Percentiles rank a stretch among this genome's conserved stretches.
These are phyloP conservation scores for Talaromyces borbonicus DNA, from an alignment of 495 filamentous ascomycete genomes.

Conservation along the genomic window DNA sequence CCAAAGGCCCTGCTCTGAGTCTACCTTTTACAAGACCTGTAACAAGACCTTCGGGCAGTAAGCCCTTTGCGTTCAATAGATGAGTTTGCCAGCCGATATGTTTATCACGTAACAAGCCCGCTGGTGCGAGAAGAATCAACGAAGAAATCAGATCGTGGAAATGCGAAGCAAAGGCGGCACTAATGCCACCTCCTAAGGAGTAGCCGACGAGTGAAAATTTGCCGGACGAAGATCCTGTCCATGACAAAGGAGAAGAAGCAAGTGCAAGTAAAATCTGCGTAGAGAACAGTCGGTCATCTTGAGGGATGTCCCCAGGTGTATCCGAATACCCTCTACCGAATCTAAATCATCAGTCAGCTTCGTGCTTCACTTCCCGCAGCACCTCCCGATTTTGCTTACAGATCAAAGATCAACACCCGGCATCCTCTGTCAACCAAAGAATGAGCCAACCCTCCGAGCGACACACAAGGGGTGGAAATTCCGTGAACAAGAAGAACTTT, in stretches of 20 bases:
- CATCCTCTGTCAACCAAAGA: slow-evolving; percentile 64
- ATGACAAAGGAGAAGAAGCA: slow-evolving; percentile 57
- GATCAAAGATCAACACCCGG: slow-evolving; percentile 73
- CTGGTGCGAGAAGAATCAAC: slow-evolving; percentile 64
- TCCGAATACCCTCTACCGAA: slow-evolving; percentile 76
- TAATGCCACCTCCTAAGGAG: slow-evolving; percentile 74
- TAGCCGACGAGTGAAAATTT: slow-evolving; percentile 72
- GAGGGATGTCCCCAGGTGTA: slow-evolving; percentile 52
- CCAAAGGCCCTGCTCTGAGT: slow-evolving; percentile 36
- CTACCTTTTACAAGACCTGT: slow-evolving; percentile 43
- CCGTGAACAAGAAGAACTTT: slow-evolving; percentile 82
- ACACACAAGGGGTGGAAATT: slow-evolving; percentile 72
- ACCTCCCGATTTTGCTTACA: slow-evolving; percentile 17
- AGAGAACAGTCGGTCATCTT: slow-evolving; percentile 65
- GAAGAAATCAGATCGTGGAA: slow-evolving; percentile 58
- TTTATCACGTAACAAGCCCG: slow-evolving; percentile 58
- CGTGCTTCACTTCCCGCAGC: not conserved
- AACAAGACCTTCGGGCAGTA: slow-evolving; percentile 50
- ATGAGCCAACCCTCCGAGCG: slow-evolving; percentile 57
- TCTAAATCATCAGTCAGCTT: slow-evolving; percentile 22
- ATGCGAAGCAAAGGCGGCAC: slow-evolving; percentile 59
- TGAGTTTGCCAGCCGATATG: slow-evolving; percentile 50
- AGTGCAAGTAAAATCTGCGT: slow-evolving; percentile 65
- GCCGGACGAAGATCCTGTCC: slow-evolving; percentile 43
- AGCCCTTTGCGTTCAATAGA: slow-evolving; percentile 49